These are phyloP conservation scores for Lizonia empirigonia DNA, from an alignment of 2,329 filamentous ascomycete species.

Conservation along the genomic window DNA sequence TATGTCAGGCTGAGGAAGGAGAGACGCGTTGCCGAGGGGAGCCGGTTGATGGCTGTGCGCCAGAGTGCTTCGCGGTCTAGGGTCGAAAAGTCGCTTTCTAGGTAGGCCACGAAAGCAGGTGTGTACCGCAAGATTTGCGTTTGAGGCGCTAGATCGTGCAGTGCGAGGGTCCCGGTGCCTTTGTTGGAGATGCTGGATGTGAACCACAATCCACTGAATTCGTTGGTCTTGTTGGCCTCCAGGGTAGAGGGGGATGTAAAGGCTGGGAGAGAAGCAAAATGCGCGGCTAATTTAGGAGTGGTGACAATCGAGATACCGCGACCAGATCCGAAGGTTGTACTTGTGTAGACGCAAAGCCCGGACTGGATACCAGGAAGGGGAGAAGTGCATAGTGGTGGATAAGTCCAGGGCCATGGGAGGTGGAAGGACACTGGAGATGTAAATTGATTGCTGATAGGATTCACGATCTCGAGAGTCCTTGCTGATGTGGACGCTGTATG, in stretches of 20 bases:
- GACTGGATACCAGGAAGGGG: conserved; percentile 16
- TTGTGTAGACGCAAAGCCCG: conserved; percentile 42
- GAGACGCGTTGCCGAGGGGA: conserved; percentile 25
- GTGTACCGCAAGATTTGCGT: conserved; percentile 40
- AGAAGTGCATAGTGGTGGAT: conserved; percentile 35
- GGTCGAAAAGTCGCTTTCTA: conserved; percentile 36
- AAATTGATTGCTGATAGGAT: not conserved
- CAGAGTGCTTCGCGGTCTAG: conserved; percentile 39
- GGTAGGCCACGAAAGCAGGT: conserved; percentile 38
- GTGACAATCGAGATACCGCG: conserved; percentile 46
- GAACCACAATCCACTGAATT: conserved; percentile 24
- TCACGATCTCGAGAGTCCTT: not conserved
- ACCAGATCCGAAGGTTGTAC: conserved; percentile 30
- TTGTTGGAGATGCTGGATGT: conserved; percentile 33
- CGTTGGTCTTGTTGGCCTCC: conserved; percentile 24
- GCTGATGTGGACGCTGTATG: conserved; percentile 13
- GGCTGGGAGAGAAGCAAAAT: conserved; percentile 31
- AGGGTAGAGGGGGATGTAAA: conserved; percentile 27
- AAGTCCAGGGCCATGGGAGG: conserved; percentile 31
- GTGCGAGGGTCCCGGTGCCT: conserved; percentile 42
- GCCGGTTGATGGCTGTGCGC: conserved; percentile 30
- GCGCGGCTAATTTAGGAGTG: conserved; percentile 32
- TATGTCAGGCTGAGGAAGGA: conserved; percentile 31
- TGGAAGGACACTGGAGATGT: not conserved
- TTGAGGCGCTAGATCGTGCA: conserved; percentile 24